phyloP scores from a whole-genome alignment of 768 basidiomycete species.

The Paxillus rubicundulus region DNA sequence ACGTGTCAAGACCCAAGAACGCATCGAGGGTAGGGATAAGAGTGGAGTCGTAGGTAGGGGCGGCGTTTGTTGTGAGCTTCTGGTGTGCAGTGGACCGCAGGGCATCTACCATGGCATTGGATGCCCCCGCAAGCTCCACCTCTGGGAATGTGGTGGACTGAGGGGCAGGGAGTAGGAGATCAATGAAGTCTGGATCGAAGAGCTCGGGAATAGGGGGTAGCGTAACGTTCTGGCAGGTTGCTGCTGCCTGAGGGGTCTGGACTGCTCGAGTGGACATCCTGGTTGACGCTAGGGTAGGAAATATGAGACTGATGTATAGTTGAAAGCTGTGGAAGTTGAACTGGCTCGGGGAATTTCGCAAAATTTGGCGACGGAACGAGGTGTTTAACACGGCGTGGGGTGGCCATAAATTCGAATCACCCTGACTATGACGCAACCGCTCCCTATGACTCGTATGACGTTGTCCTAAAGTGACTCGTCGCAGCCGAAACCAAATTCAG shows the following conservation, averaged over 20 bases:
- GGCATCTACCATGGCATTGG: constrained; percentile 56
- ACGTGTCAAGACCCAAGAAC: constrained; percentile 43
- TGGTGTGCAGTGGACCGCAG: constrained; percentile 42
- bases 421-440: no score
- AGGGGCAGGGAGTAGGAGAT: constrained; percentile 48
- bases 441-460: no score
- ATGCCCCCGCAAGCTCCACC: background rate
- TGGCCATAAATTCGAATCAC: no score
- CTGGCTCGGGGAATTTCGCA: no score
- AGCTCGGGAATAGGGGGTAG: constrained; percentile 61
- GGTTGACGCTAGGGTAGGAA: background rate
- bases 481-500: no score
- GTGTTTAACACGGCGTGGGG: no score
- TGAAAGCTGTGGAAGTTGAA: no score
- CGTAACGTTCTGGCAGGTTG: constrained; percentile 43
- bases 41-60: constrained; percentile 53
- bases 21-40: constrained; percentile 53
- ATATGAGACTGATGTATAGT: no score
- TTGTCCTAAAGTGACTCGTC: no score
- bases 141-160: background rate
- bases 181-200: constrained; percentile 52
- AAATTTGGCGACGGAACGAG: background rate
- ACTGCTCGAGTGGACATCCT: constrained; percentile 1
- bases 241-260: constrained; percentile 6
- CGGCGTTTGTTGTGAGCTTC: constrained; percentile 48